Conservation (phyloP, 2,329 filamentous ascomycete species). For the Colletotrichum destructivum region DNA sequence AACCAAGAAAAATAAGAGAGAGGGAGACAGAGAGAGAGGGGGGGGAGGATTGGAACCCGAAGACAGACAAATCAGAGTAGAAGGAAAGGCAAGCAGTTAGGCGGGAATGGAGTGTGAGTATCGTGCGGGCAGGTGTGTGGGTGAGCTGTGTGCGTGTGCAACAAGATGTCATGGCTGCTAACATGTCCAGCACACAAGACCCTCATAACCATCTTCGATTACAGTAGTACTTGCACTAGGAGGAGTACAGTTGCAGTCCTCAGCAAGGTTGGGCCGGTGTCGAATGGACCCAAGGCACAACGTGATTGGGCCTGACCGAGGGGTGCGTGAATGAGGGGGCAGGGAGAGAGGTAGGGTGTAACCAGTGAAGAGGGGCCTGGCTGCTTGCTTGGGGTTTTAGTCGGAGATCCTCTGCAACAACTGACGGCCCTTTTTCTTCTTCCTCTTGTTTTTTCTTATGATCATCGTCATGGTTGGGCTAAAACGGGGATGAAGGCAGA, state of each 20-base stretch:
- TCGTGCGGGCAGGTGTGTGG: neutral
- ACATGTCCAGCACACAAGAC: neutral
- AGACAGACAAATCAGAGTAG: too few relatives aligned
- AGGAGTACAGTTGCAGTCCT: slow-evolving; percentile 17
- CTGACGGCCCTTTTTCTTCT: neutral
- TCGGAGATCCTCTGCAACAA: slow-evolving; percentile 38
- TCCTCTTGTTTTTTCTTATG: neutral
- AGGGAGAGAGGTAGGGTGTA: slow-evolving; percentile 18
- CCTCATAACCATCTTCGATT: too few relatives aligned
- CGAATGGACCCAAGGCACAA: slow-evolving; percentile 12
- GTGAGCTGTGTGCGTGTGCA: slow-evolving; percentile 6
- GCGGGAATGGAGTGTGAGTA: neutral
- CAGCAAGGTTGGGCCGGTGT: slow-evolving; percentile 24
- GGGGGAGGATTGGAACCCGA: neutral
- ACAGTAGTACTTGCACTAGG: too few relatives aligned
- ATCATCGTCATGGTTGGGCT: too few relatives aligned
- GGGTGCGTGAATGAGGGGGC: neutral
- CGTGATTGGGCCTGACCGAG: slow-evolving; percentile 33
- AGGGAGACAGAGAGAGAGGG: neutral
- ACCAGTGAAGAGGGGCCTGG: slow-evolving; percentile 26
- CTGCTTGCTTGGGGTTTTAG: slow-evolving; percentile 23
- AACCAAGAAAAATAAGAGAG: neutral
- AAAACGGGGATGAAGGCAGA: too few relatives aligned
- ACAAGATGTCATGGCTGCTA: neutral
- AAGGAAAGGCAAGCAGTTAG: neutral